Percentiles rank a stretch among this genome's conserved stretches.
Evolutionary conservation across 805 yeast genomes (phyloP).

Genomic region (Candida adriatica): DNA sequence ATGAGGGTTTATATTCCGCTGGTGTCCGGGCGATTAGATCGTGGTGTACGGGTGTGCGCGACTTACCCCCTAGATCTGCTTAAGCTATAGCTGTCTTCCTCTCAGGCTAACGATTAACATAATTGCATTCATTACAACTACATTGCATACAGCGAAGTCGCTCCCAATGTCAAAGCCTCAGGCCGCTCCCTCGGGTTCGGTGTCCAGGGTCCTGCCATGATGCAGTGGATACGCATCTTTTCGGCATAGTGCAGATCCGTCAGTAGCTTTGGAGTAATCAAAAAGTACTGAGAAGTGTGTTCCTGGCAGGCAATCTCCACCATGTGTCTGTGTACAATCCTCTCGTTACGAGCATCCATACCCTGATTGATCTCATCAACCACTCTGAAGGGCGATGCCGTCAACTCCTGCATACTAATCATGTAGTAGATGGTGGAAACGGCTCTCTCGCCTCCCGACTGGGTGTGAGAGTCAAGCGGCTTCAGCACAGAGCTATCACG

Average conservation of each 20-base stretch:
- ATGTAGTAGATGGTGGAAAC: slow-evolving; percentile 88
- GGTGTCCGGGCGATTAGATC: too few relatives aligned
- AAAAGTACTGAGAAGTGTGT: slow-evolving; percentile 70
- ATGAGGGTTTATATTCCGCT: too few relatives aligned
- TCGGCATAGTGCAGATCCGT: slow-evolving; percentile 71
- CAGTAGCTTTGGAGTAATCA: slow-evolving; percentile 87
- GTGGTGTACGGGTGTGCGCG: too few relatives aligned
- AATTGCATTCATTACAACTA: too few relatives aligned
- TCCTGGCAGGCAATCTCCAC: slow-evolving; percentile 78
- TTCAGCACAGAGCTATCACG: slow-evolving; percentile 69
- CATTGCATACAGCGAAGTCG: slow-evolving; percentile 20
- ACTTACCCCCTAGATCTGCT: too few relatives aligned
- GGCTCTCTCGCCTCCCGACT: slow-evolving; percentile 97
- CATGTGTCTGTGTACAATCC: slow-evolving; percentile 76
- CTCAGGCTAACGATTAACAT: too few relatives aligned
- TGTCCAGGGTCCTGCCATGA: slow-evolving; percentile 51
- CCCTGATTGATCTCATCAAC: slow-evolving; percentile 99
- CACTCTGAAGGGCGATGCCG: slow-evolving; percentile 86
- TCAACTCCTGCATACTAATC: slow-evolving; percentile 82
- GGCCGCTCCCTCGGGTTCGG: slow-evolving; percentile 30
- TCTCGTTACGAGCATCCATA: slow-evolving; percentile 92
- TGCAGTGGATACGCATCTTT: slow-evolving; percentile 81
- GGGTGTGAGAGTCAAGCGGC: slow-evolving; percentile 76
- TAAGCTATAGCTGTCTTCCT: too few relatives aligned
- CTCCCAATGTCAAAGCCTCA: slow-evolving; percentile 29